phyloP scores from a whole-genome alignment of 108 stramenopile species.

The Discostella pseudostelligera region DNA sequence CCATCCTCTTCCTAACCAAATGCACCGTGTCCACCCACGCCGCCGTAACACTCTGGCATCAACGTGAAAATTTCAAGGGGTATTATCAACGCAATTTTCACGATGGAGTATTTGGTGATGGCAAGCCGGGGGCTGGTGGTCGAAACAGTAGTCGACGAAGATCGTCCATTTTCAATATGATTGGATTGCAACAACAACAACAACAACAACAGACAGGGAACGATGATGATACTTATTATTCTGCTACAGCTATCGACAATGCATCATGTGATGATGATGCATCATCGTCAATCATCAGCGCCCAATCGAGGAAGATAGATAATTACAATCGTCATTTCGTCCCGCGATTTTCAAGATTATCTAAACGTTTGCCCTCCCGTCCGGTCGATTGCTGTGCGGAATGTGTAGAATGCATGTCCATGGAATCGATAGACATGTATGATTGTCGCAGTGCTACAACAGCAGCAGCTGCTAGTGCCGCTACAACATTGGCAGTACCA shows the following conservation, averaged over 20 bases:
- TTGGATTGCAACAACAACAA: too few relatives aligned
- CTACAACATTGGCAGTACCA: conserved; percentile 7
- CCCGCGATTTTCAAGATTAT: conserved; percentile 31
- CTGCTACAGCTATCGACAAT: not conserved
- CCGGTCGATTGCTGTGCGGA: conserved; percentile 36
- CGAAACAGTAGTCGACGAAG: too few relatives aligned
- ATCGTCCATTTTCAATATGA: too few relatives aligned
- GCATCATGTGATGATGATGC: not conserved
- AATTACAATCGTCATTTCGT: conserved; percentile 14
- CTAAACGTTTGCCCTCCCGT: conserved; percentile 19
- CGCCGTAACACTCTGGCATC: conserved; percentile 38
- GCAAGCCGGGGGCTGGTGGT: conserved; percentile 25
- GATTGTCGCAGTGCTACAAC: conserved; percentile 9
- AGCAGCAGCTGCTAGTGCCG: not conserved
- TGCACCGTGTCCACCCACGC: conserved; percentile 20
- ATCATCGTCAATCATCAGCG: not conserved
- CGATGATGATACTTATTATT: conserved; percentile 3
- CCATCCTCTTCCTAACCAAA: conserved; percentile 25
- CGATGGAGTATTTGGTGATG: conserved; percentile 21
- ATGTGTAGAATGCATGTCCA: conserved; percentile 39
- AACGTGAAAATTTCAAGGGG: conserved; percentile 31
- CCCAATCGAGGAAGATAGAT: conserved; percentile 12
- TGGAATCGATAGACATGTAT: conserved; percentile 12
- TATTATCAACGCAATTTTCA: conserved; percentile 22
- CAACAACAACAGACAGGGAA: too few relatives aligned